phyloP scores from a whole-genome alignment of 208 protist genomes.

The Trypanosoma conorhini region DNA sequence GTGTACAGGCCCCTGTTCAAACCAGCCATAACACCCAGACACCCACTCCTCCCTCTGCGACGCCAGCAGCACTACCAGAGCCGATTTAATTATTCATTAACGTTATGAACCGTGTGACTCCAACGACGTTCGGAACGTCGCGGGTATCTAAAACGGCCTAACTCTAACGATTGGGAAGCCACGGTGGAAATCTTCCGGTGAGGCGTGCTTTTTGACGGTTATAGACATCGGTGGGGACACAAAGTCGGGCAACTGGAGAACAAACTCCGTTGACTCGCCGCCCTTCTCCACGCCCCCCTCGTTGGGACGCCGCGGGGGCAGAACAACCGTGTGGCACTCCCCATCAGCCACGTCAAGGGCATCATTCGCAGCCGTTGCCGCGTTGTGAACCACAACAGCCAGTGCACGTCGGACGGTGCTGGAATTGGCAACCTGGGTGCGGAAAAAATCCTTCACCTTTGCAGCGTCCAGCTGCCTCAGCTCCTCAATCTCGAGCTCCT shows the following conservation, averaged over 20 bases:
- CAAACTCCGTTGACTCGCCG: not conserved
- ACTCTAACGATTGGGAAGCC: constrained; percentile 9
- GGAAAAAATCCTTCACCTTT: constrained; percentile 43
- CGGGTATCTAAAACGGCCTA: constrained; percentile 11
- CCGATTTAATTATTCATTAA: not conserved
- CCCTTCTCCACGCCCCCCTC: constrained; percentile 7
- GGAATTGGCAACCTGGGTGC: constrained; percentile 39
- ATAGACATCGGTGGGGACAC: constrained; percentile 7
- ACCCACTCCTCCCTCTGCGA: not conserved
- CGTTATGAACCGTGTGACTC: not conserved
- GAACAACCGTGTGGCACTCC: constrained; percentile 1
- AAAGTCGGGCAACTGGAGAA: constrained; percentile 38
- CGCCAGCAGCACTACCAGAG: not conserved
- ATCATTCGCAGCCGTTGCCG: constrained; percentile 22
- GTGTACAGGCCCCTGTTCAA: not conserved
- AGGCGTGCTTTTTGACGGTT: constrained; percentile 8
- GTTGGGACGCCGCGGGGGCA: constrained; percentile 16
- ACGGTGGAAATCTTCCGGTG: constrained; percentile 18
- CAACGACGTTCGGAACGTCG: not conserved
- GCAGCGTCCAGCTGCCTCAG: constrained; percentile 35
- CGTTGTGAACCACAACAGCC: constrained; percentile 45
- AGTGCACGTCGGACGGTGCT: constrained; percentile 37
- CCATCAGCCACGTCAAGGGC: constrained; percentile 6
- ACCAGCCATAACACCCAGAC: not conserved
- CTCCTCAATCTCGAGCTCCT: constrained; percentile 37